Conservation (phyloP, 345 rosid genomes). For the Corymbia maculata region DNA sequence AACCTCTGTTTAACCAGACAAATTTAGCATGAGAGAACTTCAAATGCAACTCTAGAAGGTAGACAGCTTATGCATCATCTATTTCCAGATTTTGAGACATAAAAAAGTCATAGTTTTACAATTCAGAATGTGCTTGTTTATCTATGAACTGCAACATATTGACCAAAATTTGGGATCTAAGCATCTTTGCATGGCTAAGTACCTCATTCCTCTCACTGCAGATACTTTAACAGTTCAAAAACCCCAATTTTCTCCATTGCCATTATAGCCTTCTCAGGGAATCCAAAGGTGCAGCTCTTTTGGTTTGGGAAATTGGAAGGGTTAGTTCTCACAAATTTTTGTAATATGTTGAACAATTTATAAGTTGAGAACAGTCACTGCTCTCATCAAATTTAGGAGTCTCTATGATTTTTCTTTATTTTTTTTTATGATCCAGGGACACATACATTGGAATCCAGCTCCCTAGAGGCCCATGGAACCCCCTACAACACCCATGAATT, state of each 20-base stretch:
- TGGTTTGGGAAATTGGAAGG: not conserved
- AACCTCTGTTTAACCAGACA: constrained; percentile 42
- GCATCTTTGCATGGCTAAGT: not conserved
- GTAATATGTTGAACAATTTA: not conserved
- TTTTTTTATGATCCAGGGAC: not conserved
- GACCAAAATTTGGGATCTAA: not conserved
- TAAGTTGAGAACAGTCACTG: not conserved
- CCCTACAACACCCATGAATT: not conserved
- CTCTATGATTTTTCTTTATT: not conserved
- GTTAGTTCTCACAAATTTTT: not conserved
- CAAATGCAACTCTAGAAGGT: not conserved
- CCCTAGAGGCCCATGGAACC: not conserved
- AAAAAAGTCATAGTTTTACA: not conserved
- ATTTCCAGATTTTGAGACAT: not conserved
- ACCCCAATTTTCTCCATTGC: not conserved
- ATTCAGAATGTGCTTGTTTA: not conserved
- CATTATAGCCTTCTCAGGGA: not conserved
- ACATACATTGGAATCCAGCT: not conserved
- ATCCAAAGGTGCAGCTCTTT: not conserved
- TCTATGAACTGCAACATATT: not conserved
- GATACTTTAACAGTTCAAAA: not conserved
- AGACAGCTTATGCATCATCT: not conserved
- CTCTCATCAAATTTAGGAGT: not conserved
- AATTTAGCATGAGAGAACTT: not conserved
- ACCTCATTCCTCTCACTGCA: not conserved